These are phyloP conservation scores for Eucalyptus pauciflora DNA, from an alignment of 345 rosid species.

Conservation along the genomic window DNA sequence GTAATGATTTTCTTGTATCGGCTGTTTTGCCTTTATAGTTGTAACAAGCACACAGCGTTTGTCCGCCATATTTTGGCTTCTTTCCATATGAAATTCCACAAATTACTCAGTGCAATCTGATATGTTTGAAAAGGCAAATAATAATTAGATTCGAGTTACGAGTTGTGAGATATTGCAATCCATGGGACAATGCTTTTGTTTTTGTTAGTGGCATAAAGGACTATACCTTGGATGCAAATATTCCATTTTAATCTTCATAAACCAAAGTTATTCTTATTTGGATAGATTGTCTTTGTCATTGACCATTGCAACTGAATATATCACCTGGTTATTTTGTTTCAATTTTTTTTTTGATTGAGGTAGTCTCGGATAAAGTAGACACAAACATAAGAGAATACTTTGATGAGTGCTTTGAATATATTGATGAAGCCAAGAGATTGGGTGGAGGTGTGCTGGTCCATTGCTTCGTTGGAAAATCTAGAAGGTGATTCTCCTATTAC, in stretches of 20 bases:
- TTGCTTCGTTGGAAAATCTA: slow-evolving; percentile 63
- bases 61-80: neutral
- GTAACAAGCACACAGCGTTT: neutral
- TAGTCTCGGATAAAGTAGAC: slow-evolving; percentile 49
- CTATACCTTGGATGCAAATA: neutral
- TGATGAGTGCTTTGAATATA: slow-evolving; percentile 51
- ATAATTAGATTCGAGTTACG: neutral
- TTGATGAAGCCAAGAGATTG: slow-evolving; percentile 52
- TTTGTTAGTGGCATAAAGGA: neutral
- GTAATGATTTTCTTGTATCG: neutral
- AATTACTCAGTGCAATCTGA: neutral
- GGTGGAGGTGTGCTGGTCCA: slow-evolving; percentile 70
- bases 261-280: neutral
- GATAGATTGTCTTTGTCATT: neutral
- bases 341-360: neutral
- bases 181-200: neutral
- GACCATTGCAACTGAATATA: neutral
- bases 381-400: slow-evolving; percentile 45
- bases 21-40: neutral
- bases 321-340: neutral
- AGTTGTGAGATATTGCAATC: neutral
- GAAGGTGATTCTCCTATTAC: slow-evolving; percentile 20
- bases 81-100: neutral
- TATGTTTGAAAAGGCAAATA: neutral
- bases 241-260: neutral